Percentiles rank a stretch among this genome's conserved stretches.
Conservation (phyloP, 2,329 filamentous ascomycete species). For the Colletotrichum chlorophyti region DNA sequence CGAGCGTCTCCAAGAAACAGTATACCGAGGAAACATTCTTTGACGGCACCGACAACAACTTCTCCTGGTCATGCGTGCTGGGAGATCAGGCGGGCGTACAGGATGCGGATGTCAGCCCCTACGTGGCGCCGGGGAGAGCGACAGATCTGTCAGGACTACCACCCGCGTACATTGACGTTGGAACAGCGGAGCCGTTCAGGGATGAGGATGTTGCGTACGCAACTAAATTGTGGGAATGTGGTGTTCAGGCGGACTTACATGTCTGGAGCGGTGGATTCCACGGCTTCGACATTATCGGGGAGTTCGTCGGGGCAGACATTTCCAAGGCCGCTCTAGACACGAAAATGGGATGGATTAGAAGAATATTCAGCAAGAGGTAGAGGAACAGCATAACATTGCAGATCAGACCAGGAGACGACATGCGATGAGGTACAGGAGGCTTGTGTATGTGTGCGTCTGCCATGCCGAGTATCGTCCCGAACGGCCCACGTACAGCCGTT, state of each 20-base stretch:
- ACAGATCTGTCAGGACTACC: conserved; percentile 46
- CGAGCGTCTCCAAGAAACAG: conserved; percentile 36
- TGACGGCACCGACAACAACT: conserved; percentile 43
- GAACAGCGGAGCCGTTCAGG: conserved; percentile 42
- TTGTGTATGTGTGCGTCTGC: too few relatives aligned
- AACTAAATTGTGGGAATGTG: conserved; percentile 44
- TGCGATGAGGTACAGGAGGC: too few relatives aligned
- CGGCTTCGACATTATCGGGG: conserved; percentile 40
- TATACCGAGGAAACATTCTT: conserved; percentile 33
- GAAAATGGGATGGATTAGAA: conserved; percentile 20
- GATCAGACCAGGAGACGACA: too few relatives aligned
- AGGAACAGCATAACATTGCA: too few relatives aligned
- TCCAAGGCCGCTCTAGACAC: conserved; percentile 18
- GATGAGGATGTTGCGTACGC: conserved; percentile 42
- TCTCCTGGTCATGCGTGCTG: conserved; percentile 49
- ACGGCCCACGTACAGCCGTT: too few relatives aligned
- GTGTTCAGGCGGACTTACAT: conserved; percentile 50
- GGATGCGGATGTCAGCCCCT: conserved; percentile 39
- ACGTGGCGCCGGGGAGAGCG: conserved; percentile 45
- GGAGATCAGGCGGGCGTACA: conserved; percentile 38
- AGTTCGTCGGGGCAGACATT: conserved; percentile 11
- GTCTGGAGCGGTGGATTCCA: conserved; percentile 50
- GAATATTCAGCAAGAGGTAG: neutral
- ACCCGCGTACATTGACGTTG: conserved; percentile 50
- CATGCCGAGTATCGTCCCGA: too few relatives aligned